Base-by-base conservation (phyloP, 441 rosid species). In the Adansonia grandidieri region DNA sequence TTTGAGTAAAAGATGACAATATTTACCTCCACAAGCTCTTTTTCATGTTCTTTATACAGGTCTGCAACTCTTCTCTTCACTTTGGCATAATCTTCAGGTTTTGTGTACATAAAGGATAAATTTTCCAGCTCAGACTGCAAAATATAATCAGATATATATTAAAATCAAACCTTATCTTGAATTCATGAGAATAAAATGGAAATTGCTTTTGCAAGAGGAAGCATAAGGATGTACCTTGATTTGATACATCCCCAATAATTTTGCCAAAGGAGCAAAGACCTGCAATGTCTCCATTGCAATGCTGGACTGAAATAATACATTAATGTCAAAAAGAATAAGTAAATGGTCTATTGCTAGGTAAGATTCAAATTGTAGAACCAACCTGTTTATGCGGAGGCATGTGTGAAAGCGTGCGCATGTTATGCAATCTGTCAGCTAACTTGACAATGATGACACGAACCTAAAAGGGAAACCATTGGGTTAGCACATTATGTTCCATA, bases 381-480 rank as follows among this genome's bases (percentile, higher is more conserved):
- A 96, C 99, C 99, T 96, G 98, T 89, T 94, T 96, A 84, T 85
- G 97, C 7, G 89, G 89, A 82, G 99, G 99, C 99, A 96, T 94
- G 84, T 91, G 90, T 0, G 95, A 88, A 69, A 94, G 97, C 48
- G 98, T 96, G 62, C 99, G 97, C 98, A 96, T 96, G 80, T 96
- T 96, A 86, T 96, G 99, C 81, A 94, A 89, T 82, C 99, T 89
- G 89, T 96, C 98, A 66, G 97, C 99, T 82, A 96, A 89, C 87
- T 96, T 96, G 87, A 96, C 99, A 77, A 96, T 96, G 82, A 96
- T 96, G 78, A 96, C 98, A 40, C 99, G 97, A 69, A 96, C 98
- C 98, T 96, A 85, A 77, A 91, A 84, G 19, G 28, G 50, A 69
- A 68, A 50, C 7, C 57, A 47, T 2, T 15, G 9, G 19, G 47